Evolutionary conservation across 495 filamentous ascomycete genomes (phyloP).

Genomic region (Polyplosphaeria fusca): DNA sequence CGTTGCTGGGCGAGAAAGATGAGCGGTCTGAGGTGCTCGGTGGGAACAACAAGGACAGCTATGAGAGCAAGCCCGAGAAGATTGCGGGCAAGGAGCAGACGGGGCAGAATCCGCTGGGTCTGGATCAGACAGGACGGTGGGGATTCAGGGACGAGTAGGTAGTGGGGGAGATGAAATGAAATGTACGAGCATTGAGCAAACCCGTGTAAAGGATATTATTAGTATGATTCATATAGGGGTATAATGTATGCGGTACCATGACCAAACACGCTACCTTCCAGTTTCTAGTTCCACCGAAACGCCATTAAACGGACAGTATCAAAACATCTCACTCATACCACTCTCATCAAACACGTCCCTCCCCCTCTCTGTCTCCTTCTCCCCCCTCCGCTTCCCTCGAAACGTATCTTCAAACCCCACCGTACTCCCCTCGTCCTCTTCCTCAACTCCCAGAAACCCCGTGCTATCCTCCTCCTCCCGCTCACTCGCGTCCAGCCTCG

Average conservation of each 20-base stretch:
- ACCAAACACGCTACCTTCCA: too few species aligned
- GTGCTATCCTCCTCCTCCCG: slow-evolving; percentile 4
- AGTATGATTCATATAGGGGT: too few species aligned
- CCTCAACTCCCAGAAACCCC: slow-evolving; percentile 7
- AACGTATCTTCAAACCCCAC: slow-evolving; percentile 38
- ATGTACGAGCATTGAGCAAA: too few species aligned
- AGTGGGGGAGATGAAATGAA: too few species aligned
- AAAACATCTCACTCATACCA: slow-evolving; percentile 35
- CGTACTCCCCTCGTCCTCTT: slow-evolving; percentile 10
- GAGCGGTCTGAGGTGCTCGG: slow-evolving; percentile 33
- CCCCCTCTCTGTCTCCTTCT: background rate
- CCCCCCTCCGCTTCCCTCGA: slow-evolving; percentile 25
- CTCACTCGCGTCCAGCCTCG: background rate
- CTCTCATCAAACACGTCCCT: slow-evolving; percentile 27
- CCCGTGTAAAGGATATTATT: too few species aligned
- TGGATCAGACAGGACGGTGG: slow-evolving; percentile 36
- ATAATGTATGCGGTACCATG: too few species aligned
- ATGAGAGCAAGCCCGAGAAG: slow-evolving; percentile 34
- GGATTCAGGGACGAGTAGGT: slow-evolving; percentile 35
- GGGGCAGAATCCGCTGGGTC: slow-evolving; percentile 36
- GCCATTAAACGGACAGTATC: too few species aligned
- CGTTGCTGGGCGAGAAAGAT: slow-evolving; percentile 29
- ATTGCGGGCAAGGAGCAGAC: slow-evolving; percentile 36
- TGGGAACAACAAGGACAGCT: slow-evolving; percentile 37
- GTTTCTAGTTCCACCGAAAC: background rate